phyloP scores from a whole-genome alignment of 2,329 filamentous ascomycete species.

The Alternaria gaisen region DNA sequence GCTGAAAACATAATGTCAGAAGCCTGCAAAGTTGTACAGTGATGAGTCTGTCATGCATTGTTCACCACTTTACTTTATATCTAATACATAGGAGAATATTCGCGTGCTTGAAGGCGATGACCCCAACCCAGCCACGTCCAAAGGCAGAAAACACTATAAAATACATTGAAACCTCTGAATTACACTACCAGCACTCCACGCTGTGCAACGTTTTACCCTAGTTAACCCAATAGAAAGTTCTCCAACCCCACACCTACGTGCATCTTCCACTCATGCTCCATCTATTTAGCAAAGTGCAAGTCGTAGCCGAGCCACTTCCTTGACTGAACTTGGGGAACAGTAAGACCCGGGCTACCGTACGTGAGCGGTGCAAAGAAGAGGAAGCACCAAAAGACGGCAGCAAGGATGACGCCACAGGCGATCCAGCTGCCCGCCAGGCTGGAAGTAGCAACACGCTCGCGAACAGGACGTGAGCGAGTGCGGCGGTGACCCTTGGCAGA shows the following conservation, averaged over 20 bases:
- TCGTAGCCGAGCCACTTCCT: constrained; percentile 98
- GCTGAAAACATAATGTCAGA: neutral
- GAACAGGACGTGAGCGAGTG: constrained; percentile 73
- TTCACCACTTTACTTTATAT: constrained; percentile 4
- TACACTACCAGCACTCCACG: constrained; percentile 9
- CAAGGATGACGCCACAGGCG: constrained; percentile 74
- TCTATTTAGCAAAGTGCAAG: constrained; percentile 96
- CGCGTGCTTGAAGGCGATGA: neutral
- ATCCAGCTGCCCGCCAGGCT: constrained; percentile 82
- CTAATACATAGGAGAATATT: constrained; percentile 11
- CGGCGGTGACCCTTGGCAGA: constrained; percentile 45
- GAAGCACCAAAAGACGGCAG: constrained; percentile 77
- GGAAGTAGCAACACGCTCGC: constrained; percentile 81
- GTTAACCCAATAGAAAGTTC: constrained; percentile 5
- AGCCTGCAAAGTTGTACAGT: neutral
- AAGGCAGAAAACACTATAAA: constrained; percentile 5
- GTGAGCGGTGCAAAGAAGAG: constrained; percentile 95
- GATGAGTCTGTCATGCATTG: constrained; percentile 1
- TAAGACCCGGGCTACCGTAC: constrained; percentile 90
- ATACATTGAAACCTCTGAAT: constrained; percentile 10
- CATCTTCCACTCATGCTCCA: neutral
- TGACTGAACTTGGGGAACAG: constrained; percentile 77
- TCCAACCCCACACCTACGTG: neutral
- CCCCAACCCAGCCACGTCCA: neutral
- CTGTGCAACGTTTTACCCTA: constrained; percentile 21